phyloP scores from a whole-genome alignment of 2,329 filamentous ascomycete genomes.

The Lachnellula arida region DNA sequence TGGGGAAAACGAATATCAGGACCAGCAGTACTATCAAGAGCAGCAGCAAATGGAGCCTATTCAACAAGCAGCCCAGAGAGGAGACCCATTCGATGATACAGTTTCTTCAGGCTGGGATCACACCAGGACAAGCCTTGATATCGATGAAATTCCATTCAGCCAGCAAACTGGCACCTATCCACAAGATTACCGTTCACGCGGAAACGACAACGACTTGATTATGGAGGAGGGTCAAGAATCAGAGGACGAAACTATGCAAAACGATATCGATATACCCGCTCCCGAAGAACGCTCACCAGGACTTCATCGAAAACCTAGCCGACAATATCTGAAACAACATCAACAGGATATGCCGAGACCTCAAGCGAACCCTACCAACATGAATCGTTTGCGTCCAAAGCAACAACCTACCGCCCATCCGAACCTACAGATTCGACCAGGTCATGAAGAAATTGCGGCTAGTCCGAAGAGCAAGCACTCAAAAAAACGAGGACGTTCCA shows the following conservation, averaged over 20 bases:
- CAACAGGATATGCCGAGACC: neutral
- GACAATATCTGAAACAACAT: neutral
- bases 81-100: neutral
- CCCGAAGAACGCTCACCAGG: neutral
- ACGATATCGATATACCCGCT: neutral
- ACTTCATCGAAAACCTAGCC: conserved; percentile 1
- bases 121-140: neutral
- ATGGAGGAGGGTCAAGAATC: neutral
- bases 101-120: neutral
- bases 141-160: neutral
- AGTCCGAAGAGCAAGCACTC: neutral
- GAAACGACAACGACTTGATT: neutral
- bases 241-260: neutral
- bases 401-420: neutral
- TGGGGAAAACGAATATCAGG: neutral
- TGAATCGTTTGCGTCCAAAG: neutral
- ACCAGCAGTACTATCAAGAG: neutral
- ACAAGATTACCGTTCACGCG: neutral
- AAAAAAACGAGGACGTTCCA: conserved; percentile 2
- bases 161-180: neutral
- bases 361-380: neutral
- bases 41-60: neutral
- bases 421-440: neutral
- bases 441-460: neutral
- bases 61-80: neutral